These are phyloP conservation scores for Pyrus bretschneideri DNA, from an alignment of 306 rosid genomes.

Conservation along the genomic window DNA sequence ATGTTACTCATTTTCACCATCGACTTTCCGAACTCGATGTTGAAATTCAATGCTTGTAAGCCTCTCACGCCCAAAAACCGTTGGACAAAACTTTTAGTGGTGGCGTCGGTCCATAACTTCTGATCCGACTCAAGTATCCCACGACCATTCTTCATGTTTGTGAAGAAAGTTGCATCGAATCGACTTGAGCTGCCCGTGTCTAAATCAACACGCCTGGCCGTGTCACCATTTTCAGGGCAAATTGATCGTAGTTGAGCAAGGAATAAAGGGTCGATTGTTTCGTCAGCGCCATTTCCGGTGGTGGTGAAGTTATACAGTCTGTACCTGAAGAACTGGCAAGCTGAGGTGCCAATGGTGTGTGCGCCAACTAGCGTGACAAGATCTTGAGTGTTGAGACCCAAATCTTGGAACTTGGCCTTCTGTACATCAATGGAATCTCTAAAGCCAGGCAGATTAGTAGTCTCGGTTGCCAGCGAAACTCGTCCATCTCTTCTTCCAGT, in stretches of 20 bases:
- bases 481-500: constrained; percentile 11
- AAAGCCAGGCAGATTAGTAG: background rate
- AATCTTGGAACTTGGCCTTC: background rate
- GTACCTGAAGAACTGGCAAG: constrained; percentile 37
- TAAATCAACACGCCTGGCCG: constrained; percentile 27
- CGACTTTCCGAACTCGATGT: constrained; percentile 43
- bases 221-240: constrained; percentile 46
- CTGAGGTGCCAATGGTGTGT: constrained; percentile 56
- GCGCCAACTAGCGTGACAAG: constrained; percentile 22
- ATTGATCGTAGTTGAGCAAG: constrained; percentile 33
- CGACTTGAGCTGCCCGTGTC: constrained; percentile 35
- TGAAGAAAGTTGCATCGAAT: constrained; percentile 39
- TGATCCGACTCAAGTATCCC: constrained; percentile 61
- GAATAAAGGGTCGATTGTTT: constrained; percentile 40
- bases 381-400: constrained; percentile 8
- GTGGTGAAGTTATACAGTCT: constrained; percentile 46
- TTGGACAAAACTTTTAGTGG: constrained; percentile 38
- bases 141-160: constrained; percentile 28
- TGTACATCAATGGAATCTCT: background rate
- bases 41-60: constrained; percentile 28
- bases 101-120: constrained; percentile 47
- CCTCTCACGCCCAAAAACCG: constrained; percentile 31
- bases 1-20: constrained; percentile 67
- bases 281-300: constrained; percentile 31
- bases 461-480: constrained; percentile 1